Percentiles rank a stretch among this genome's conserved stretches.
These are phyloP conservation scores for Nicotiana tomentosiformis DNA, from an alignment of 257 asterid genomes.

Conservation along the genomic window DNA sequence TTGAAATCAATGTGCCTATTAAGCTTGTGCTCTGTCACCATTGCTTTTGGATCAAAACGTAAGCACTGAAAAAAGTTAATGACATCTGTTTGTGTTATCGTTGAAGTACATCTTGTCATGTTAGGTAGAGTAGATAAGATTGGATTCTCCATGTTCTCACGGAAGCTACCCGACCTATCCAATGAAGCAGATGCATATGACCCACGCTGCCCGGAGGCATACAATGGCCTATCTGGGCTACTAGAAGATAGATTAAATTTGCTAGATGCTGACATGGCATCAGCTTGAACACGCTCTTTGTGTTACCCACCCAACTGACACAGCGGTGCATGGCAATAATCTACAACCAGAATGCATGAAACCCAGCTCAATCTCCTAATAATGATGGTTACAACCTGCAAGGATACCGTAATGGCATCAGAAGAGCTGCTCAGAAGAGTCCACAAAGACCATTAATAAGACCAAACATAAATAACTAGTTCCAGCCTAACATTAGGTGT, in stretches of 20 bases:
- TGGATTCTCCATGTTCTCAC: constrained; percentile 51
- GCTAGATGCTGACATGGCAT: constrained; percentile 87
- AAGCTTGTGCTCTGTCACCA: constrained; percentile 79
- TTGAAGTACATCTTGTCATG: constrained; percentile 61
- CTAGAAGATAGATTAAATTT: constrained; percentile 74
- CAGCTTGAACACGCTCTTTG: constrained; percentile 50
- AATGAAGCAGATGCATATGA: constrained; percentile 57
- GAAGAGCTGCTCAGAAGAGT: constrained; percentile 12
- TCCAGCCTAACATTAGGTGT: not conserved
- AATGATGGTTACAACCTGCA: constrained; percentile 40
- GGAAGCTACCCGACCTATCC: constrained; percentile 58
- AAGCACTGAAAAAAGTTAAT: constrained; percentile 72
- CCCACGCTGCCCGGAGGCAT: constrained; percentile 72
- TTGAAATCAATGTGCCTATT: constrained; percentile 58
- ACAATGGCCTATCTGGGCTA: constrained; percentile 80
- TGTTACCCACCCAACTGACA: constrained; percentile 53
- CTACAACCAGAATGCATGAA: constrained; percentile 45
- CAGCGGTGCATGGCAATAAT: constrained; percentile 69
- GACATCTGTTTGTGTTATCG: constrained; percentile 71
- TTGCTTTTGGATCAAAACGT: constrained; percentile 79
- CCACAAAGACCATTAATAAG: not conserved
- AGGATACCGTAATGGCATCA: not conserved
- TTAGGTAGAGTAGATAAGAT: constrained; percentile 67
- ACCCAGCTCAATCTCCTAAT: constrained; percentile 33
- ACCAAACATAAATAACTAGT: not conserved